These are phyloP conservation scores for Ploettnerulaceae sp. DNA, from an alignment of 2,329 filamentous ascomycete species.

Conservation along the genomic window DNA sequence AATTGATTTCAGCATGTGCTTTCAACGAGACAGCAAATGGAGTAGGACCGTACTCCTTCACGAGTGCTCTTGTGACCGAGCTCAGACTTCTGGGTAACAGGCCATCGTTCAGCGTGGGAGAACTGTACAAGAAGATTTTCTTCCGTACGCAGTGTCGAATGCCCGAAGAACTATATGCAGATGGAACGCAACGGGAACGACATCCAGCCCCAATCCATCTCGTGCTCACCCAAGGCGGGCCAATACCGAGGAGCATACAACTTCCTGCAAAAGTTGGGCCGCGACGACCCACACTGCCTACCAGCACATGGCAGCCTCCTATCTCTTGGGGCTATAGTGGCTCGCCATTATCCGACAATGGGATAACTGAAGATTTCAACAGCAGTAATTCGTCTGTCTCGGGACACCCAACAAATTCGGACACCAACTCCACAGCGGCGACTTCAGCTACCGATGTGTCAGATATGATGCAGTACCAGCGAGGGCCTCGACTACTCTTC, in stretches of 20 bases:
- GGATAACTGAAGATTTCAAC: neutral
- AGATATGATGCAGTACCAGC: neutral
- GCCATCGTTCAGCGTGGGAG: constrained; percentile 12
- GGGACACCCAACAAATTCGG: neutral
- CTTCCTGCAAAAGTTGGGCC: constrained; percentile 4
- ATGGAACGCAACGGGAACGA: constrained; percentile 8
- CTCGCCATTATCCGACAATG: neutral
- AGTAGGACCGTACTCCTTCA: constrained; percentile 19
- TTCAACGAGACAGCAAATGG: constrained; percentile 46
- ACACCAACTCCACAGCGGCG: neutral
- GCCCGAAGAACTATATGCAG: constrained; percentile 10
- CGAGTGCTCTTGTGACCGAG: constrained; percentile 10
- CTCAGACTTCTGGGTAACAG: constrained; percentile 9
- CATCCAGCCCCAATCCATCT: constrained; percentile 14
- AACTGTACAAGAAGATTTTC: constrained; percentile 14
- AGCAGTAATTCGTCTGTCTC: neutral
- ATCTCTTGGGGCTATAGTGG: neutral
- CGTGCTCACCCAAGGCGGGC: constrained; percentile 3
- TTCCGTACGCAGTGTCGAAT: constrained; percentile 12
- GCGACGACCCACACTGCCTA: neutral
- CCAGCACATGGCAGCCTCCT: constrained; percentile 1
- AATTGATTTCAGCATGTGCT: constrained; percentile 43
- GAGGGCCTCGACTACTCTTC: constrained; percentile 11
- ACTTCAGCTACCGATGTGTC: neutral
- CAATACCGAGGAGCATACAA: constrained; percentile 8